Conservation (phyloP, 257 asterid species). For the Coffea eugenioides region DNA sequence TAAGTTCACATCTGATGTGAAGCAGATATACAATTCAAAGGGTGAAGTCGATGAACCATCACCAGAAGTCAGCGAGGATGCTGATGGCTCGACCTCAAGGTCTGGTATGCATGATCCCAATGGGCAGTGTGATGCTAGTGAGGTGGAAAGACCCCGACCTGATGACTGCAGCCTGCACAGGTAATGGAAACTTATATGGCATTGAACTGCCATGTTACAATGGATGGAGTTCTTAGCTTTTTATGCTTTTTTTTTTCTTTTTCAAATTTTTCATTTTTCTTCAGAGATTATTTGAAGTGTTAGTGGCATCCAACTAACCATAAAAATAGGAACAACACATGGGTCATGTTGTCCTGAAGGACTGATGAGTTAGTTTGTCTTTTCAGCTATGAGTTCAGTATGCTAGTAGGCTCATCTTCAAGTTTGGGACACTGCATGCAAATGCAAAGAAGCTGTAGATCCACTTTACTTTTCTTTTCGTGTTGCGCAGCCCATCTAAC, state of each 20-base stretch:
- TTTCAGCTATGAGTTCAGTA: not conserved
- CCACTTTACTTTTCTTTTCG: not conserved
- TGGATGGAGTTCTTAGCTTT: not conserved
- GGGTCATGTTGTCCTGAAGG: not conserved
- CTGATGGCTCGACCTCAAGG: not conserved
- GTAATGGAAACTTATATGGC: not conserved
- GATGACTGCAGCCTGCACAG: not conserved
- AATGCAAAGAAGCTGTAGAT: not conserved
- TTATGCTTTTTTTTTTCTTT: not conserved
- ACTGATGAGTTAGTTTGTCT: not conserved
- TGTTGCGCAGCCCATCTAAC: no score
- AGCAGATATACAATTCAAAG: constrained; percentile 2
- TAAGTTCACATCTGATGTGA: not conserved
- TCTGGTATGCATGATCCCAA: not conserved
- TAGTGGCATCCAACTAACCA: no score
- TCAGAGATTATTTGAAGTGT: not conserved
- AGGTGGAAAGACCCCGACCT: not conserved
- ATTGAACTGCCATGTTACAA: not conserved
- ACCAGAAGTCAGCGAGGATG: not conserved
- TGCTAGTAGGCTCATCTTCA: not conserved
- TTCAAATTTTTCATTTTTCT: not conserved
- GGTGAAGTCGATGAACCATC: not conserved
- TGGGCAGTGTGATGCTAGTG: not conserved
- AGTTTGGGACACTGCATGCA: not conserved
- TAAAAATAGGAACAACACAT: not conserved